These are phyloP conservation scores for Articulospora tetracladia DNA, from an alignment of 495 filamentous ascomycete genomes.

Conservation along the genomic window DNA sequence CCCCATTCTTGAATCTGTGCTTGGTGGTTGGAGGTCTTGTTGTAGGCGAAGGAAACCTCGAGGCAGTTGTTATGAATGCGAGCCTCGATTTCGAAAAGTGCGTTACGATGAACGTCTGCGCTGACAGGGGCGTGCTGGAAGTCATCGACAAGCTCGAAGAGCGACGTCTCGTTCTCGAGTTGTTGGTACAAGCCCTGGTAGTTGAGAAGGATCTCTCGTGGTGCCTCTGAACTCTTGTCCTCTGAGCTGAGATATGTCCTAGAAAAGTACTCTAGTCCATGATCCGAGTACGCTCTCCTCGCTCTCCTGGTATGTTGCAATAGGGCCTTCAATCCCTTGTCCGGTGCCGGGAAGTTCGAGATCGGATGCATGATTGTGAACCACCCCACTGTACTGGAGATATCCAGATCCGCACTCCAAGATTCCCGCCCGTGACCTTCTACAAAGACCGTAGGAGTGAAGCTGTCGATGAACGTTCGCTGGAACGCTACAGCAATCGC, in stretches of 20 bases:
- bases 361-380: conserved; percentile 56
- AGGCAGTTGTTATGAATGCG: conserved; percentile 18
- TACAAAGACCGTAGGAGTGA: conserved; percentile 28
- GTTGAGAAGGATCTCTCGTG: conserved; percentile 33
- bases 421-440: conserved; percentile 56
- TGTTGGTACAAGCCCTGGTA: conserved; percentile 42
- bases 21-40: conserved; percentile 28
- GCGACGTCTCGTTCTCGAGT: conserved; percentile 28
- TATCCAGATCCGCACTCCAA: conserved; percentile 46
- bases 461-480: conserved; percentile 26
- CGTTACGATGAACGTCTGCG: background rate
- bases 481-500: conserved; percentile 49
- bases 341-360: background rate
- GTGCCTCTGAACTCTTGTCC: background rate
- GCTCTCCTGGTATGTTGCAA: conserved; percentile 42
- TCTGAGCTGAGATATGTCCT: conserved; percentile 29
- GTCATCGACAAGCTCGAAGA: conserved; percentile 31
- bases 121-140: background rate
- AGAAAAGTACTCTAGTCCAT: conserved; percentile 45
- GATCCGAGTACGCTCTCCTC: conserved; percentile 34
- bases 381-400: conserved; percentile 59
- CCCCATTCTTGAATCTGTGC: conserved; percentile 32
- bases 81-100: conserved; percentile 28
- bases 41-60: conserved; percentile 30
- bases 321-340: conserved; percentile 15